Evolutionary conservation across 2,329 filamentous ascomycete species (phyloP), one percentile per base, ranked within the genome.

Genomic region (Botrytis sinoallii): DNA sequence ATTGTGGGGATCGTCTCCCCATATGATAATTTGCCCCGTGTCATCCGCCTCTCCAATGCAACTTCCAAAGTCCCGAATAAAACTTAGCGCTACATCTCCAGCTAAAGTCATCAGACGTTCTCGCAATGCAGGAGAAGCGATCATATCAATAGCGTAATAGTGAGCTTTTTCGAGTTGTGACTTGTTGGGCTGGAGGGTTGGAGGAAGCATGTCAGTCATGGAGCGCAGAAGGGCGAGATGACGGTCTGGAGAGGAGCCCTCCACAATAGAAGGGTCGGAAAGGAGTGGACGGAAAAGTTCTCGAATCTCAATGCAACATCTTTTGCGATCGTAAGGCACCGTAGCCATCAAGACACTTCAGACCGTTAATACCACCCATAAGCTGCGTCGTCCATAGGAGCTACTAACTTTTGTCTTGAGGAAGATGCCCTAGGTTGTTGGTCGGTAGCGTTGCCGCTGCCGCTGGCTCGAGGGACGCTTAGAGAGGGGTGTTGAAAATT

Each of bases 1-100:
- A 73, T 84, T 83, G 9, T 83, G 76, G 59, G 82, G 80, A 75
- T 84, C 82, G 38, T 83, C 82, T 40, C 83, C 83, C 83, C 83
- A 84, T 64, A 84, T 81, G n/a, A 79, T 84, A 70, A 84, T 73
- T 71, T 84, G 83, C 12, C 81, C 82, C 10, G 78, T 76, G 66
- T 83, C 83, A 71, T 83, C 81, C 22, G 79, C 77, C 18, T 83
- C 81, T 38, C 79, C 80, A 18, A 79, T 80, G 63, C 80, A 79
- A 22, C 81, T 81, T 42, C 83, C 83, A 20, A 82, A 80, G 44
- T 84, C 82, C 25, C 76, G 75, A 61, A 84, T 75, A 72, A 85
- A 85, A 32, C 78, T 78, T 64, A 81, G 80, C 44, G 82, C 81
- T 48, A 82, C 80, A n/a, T 83, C 82, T 3, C 78, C 70, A 2